Conservation (phyloP, 805 yeast genomes). For the Jamesozyma piceae region DNA sequence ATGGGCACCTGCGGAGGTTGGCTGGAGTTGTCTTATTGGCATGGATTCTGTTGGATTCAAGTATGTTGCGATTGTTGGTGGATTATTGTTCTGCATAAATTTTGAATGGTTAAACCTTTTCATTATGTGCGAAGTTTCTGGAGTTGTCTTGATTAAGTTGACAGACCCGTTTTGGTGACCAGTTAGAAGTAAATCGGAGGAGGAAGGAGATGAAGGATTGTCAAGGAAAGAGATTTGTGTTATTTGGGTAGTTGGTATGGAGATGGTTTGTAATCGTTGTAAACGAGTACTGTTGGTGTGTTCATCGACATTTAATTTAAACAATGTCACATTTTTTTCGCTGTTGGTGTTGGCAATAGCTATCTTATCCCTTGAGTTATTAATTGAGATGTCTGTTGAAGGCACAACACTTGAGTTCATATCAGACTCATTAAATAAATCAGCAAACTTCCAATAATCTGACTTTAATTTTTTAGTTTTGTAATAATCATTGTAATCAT, state of each 20-base stretch:
- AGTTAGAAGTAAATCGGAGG: conserved; percentile 36
- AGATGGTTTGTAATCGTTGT: conserved; percentile 16
- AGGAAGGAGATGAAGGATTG: neutral
- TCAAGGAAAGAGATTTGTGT: conserved; percentile 3
- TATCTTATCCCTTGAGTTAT: conserved; percentile 11
- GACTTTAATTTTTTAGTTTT: conserved; percentile 21
- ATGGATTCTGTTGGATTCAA: neutral
- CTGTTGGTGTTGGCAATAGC: conserved; percentile 12
- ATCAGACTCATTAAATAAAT: neutral
- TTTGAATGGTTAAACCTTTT: conserved; percentile 72
- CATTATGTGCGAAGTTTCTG: conserved; percentile 59
- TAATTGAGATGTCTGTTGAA: conserved; percentile 8
- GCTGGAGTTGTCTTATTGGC: conserved; percentile 15
- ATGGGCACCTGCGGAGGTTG: conserved; percentile 22
- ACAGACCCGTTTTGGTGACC: conserved; percentile 74
- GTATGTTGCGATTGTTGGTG: neutral
- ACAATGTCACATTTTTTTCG: conserved; percentile 15
- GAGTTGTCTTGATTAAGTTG: conserved; percentile 52
- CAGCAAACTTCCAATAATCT: conserved; percentile 17
- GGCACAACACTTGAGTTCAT: too few relatives aligned
- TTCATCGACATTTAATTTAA: conserved; percentile 4
- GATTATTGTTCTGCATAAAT: conserved; percentile 34
- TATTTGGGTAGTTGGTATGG: conserved; percentile 21
- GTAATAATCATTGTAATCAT: conserved; percentile 24
- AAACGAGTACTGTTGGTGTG: conserved; percentile 6